Base-by-base conservation (phyloP, 371 early-diverging fungal genomes). In the Mortierella sp. region DNA sequence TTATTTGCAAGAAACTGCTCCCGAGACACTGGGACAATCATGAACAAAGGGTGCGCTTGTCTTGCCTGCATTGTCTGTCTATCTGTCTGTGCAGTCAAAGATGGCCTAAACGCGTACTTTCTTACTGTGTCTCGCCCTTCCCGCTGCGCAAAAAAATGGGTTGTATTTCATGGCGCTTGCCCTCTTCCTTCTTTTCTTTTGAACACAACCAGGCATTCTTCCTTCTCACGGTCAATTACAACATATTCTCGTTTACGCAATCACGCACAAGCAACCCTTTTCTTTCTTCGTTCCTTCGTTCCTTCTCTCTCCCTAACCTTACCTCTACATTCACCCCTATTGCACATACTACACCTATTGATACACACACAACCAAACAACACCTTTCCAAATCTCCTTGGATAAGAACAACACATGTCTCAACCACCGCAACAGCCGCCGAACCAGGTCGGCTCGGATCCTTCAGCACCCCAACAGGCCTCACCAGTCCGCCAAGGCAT, bases 401-500 rank as follows among this genome's bases (percentile, higher is more conserved):
- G 28, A 57, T 54, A 73, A 50, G 37, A 19, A 21, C 43, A 43
- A 57, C 11, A n/a, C 31, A 80, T 72, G 76, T 67, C 69, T 19
- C 73, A 55, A 37, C 61, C 74, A 3, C 71, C 74, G 10, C 51
- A 67, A 19, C 72, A 53, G 31, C 73, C 73, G 11, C 73, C 77
- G 26, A 37, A 69, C 31, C 28, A 70, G 46, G 73, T 51, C 19
- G 26, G 34, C 31, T 16, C 59, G 51, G 34, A 26, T 5, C 69
- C 81, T 8, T 5, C 57, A 24, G 21, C 53, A 16, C 43, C 73
- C 19, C 71, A 40, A 61, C 43, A 2, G 6, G 43, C 4, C 43
- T 40, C 31, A 55, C 28, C 75, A 40, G 28, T 53, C 16, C 75
- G 75, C n/a, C 79, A 75, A 0, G 76, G 82, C 37, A 78, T 82